phyloP scores from a whole-genome alignment of 352 stramenopile genomes.

The Phytophthora vignae region DNA sequence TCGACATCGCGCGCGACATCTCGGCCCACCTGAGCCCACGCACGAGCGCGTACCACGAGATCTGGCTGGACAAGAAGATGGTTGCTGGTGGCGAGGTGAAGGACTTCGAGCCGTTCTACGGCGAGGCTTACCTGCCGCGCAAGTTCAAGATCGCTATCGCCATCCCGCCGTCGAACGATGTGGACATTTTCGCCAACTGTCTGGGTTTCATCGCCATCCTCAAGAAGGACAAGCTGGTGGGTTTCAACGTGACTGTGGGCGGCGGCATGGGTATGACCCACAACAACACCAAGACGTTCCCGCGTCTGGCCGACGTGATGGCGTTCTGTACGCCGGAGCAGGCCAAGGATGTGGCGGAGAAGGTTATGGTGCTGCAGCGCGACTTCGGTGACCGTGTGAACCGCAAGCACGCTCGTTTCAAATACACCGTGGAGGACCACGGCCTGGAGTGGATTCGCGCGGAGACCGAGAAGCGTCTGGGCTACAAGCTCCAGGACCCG shows the following conservation, averaged over 20 bases:
- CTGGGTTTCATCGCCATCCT: slow-evolving; percentile 96
- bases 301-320: slow-evolving; percentile 95
- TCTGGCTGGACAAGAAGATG: slow-evolving; percentile 98
- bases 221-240: slow-evolving; percentile 80
- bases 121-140: slow-evolving; percentile 96
- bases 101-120: slow-evolving; percentile 98
- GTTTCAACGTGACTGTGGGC: slow-evolving; percentile 97
- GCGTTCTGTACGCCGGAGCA: slow-evolving; percentile 96
- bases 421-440: slow-evolving; percentile 98
- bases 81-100: slow-evolving; percentile 92
- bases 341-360: slow-evolving; percentile 90
- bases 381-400: slow-evolving; percentile 98
- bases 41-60: slow-evolving; percentile 96
- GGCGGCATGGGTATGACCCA: slow-evolving; percentile 98
- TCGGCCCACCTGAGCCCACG: slow-evolving; percentile 95
- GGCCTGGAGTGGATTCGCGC: slow-evolving; percentile 94
- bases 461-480: slow-evolving; percentile 95
- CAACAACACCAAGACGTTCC: slow-evolving; percentile 98
- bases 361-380: slow-evolving; percentile 94
- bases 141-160: slow-evolving; percentile 99
- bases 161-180: slow-evolving; percentile 96
- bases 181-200: slow-evolving; percentile 98
- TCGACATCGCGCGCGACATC: slow-evolving; percentile 88
- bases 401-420: slow-evolving; percentile 97
- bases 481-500: slow-evolving; percentile 93